Percentiles rank a stretch among this genome's conserved stretches.
Conservation (phyloP, 805 yeast genomes). For the Schizosaccharomyces lindneri region DNA sequence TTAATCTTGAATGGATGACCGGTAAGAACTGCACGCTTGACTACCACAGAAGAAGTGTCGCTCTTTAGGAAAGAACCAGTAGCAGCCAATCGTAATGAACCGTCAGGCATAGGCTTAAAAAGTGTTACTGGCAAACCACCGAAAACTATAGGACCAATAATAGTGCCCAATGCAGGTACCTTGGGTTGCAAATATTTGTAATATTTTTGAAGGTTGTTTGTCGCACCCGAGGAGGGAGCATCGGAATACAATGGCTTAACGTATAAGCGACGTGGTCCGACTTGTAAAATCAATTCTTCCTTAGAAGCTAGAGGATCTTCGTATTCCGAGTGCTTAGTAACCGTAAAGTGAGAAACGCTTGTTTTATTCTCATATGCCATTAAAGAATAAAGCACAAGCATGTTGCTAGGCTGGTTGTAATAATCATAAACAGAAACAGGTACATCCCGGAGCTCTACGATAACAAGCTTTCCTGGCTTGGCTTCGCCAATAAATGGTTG, state of each 20-base stretch:
- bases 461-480: slow-evolving; percentile 38
- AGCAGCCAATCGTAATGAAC: slow-evolving; percentile 40
- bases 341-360: slow-evolving; percentile 57
- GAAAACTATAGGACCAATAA: slow-evolving; percentile 68
- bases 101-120: slow-evolving; percentile 33
- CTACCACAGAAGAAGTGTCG: slow-evolving; percentile 62
- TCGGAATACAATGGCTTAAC: slow-evolving; percentile 68
- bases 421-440: slow-evolving; percentile 29
- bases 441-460: slow-evolving; percentile 25
- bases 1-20: slow-evolving; percentile 93
- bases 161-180: slow-evolving; percentile 49
- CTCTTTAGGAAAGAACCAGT: slow-evolving; percentile 74
- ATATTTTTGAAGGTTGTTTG: slow-evolving; percentile 68
- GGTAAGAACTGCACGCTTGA: slow-evolving; percentile 69
- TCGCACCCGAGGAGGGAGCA: slow-evolving; percentile 30
- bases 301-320: slow-evolving; percentile 69
- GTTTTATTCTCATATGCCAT: slow-evolving; percentile 68
- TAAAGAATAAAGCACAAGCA: slow-evolving; percentile 48
- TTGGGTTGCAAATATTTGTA: slow-evolving; percentile 70
- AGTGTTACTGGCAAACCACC: slow-evolving; percentile 47
- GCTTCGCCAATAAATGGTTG: slow-evolving; percentile 20
- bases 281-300: slow-evolving; percentile 61
- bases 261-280: slow-evolving; percentile 72
- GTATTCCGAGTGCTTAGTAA: slow-evolving; percentile 74
- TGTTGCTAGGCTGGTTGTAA: slow-evolving; percentile 21